These are phyloP conservation scores for Coemansia sp. DNA, from an alignment of 192 early-diverging fungal species.

Conservation along the genomic window DNA sequence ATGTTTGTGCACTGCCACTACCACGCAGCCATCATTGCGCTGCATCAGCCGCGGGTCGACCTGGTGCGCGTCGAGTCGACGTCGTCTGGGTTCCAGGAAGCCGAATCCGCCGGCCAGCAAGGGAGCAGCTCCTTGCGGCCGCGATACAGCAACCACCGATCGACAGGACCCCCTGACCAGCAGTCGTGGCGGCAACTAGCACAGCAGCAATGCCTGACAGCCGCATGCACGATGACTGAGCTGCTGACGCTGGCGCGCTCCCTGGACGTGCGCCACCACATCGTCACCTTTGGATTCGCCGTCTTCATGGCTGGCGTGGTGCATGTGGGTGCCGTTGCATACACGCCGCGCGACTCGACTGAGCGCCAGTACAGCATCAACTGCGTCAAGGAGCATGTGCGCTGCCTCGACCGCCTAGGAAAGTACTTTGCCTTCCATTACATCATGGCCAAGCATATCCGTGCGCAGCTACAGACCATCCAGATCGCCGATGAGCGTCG, in stretches of 20 bases:
- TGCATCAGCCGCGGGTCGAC: slow-evolving; percentile 54
- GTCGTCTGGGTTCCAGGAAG: not conserved
- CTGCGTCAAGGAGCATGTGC: slow-evolving; percentile 50
- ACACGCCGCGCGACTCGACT: slow-evolving; percentile 35
- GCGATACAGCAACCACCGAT: not conserved
- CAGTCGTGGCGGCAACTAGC: slow-evolving; percentile 49
- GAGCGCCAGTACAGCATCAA: slow-evolving; percentile 56
- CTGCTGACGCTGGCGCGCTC: slow-evolving; percentile 27
- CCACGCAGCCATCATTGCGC: slow-evolving; percentile 50
- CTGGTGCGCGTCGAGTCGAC: slow-evolving; percentile 42
- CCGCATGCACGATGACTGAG: slow-evolving; percentile 54
- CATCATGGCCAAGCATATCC: slow-evolving; percentile 56
- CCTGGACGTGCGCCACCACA: slow-evolving; percentile 51
- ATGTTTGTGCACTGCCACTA: slow-evolving; percentile 56
- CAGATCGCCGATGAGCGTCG: slow-evolving; percentile 28
- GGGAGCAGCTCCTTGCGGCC: slow-evolving; percentile 2
- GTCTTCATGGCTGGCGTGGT: slow-evolving; percentile 56
- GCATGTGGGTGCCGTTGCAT: slow-evolving; percentile 47
- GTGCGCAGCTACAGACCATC: slow-evolving; percentile 49
- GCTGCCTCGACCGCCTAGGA: slow-evolving; percentile 44
- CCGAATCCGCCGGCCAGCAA: not conserved
- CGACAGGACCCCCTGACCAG: slow-evolving; percentile 3
- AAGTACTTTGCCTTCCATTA: slow-evolving; percentile 54
- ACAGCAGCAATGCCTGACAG: slow-evolving; percentile 52
- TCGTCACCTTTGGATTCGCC: slow-evolving; percentile 51